Evolutionary conservation across 2,329 filamentous ascomycete genomes (phyloP).

Genomic region (Zasmidium angulare): DNA sequence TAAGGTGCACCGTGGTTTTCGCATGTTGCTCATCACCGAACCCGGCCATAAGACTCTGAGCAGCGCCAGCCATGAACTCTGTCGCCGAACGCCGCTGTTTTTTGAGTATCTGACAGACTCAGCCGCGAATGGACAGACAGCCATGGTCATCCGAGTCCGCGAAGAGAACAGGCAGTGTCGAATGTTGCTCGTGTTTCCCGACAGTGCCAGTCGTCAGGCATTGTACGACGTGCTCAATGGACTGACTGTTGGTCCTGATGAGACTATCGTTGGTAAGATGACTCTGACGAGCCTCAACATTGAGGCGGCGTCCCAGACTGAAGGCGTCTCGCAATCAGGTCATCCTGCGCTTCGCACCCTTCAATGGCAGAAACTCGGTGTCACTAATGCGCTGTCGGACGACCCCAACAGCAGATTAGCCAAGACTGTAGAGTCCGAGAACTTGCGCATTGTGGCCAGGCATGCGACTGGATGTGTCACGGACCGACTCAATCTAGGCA

Average conservation of each 20-base stretch:
- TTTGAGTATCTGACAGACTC: slow-evolving; percentile 67
- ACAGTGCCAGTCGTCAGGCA: slow-evolving; percentile 67
- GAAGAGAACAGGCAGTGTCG: slow-evolving; percentile 65
- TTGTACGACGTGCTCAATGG: slow-evolving; percentile 74
- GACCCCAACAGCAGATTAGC: slow-evolving; percentile 57
- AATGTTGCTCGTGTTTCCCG: slow-evolving; percentile 75
- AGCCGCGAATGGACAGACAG: slow-evolving; percentile 65
- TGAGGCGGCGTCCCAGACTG: slow-evolving; percentile 54
- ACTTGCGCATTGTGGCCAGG: slow-evolving; percentile 71
- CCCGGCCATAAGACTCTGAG: slow-evolving; percentile 75
- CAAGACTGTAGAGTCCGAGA: slow-evolving; percentile 72
- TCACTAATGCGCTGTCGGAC: slow-evolving; percentile 69
- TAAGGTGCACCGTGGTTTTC: slow-evolving; percentile 74
- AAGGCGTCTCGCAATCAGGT: slow-evolving; percentile 40
- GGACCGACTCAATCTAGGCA: slow-evolving; percentile 76
- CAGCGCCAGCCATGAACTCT: slow-evolving; percentile 69
- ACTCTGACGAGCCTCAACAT: slow-evolving; percentile 66
- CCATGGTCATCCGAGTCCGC: slow-evolving; percentile 69
- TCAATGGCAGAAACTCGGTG: slow-evolving; percentile 65
- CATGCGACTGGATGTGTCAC: slow-evolving; percentile 73
- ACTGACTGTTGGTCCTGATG: slow-evolving; percentile 65
- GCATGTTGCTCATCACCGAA: slow-evolving; percentile 75
- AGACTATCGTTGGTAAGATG: slow-evolving; percentile 70
- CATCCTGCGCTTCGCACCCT: slow-evolving; percentile 45
- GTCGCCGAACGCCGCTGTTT: slow-evolving; percentile 66